phyloP scores from a whole-genome alignment of 768 basidiomycete species.

The Leccinum sublutescens region DNA sequence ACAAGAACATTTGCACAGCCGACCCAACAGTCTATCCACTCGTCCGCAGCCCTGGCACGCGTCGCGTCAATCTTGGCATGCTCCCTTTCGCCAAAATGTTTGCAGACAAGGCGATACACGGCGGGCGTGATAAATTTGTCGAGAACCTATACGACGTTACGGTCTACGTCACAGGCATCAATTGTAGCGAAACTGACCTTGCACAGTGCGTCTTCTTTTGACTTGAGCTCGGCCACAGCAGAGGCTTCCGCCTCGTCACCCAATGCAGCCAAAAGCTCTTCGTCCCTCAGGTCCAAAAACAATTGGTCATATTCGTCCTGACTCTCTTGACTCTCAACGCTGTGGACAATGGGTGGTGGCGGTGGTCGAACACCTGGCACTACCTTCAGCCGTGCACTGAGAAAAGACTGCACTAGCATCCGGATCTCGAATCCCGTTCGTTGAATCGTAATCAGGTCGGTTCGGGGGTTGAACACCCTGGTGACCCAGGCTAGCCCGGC shows the following conservation, averaged over 20 bases:
- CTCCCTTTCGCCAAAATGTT: constrained; percentile 40
- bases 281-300: constrained; percentile 62
- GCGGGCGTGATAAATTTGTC: constrained; percentile 48
- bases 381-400: constrained; percentile 51
- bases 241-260: constrained; percentile 33
- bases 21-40: constrained; percentile 72
- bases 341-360: constrained; percentile 28
- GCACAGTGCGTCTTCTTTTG: constrained; percentile 48
- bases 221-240: constrained; percentile 31
- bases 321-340: constrained; percentile 59
- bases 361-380: constrained; percentile 42
- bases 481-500: constrained; percentile 53
- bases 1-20: constrained; percentile 64
- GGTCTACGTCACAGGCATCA: background rate
- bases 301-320: constrained; percentile 72
- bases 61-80: constrained; percentile 17
- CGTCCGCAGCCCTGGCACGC: constrained; percentile 42
- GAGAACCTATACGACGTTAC: constrained; percentile 41
- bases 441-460: constrained; percentile 40
- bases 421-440: constrained; percentile 54
- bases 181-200: constrained; percentile 38
- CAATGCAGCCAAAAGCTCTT: constrained; percentile 54
- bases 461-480: constrained; percentile 45
- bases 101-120: constrained; percentile 54
- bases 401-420: constrained; percentile 56